A percentile compares a stretch with the other conserved stretches of the same genome.
Evolutionary conservation across 441 rosid species (phyloP).

Genomic region (Arabidopsis lyrata): DNA sequence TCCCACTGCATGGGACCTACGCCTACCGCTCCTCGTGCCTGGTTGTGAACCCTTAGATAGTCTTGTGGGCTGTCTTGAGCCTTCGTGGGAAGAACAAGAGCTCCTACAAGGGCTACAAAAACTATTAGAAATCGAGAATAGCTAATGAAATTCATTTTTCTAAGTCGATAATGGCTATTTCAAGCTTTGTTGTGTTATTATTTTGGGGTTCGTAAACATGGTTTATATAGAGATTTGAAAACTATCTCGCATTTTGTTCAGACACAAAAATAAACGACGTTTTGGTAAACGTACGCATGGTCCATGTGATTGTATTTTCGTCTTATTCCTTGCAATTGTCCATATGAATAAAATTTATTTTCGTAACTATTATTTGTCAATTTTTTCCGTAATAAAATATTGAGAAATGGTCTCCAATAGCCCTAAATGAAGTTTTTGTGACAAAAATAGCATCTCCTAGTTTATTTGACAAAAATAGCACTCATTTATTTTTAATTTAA

Average conservation of each 20-base stretch:
- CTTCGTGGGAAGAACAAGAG: slow-evolving; percentile 27
- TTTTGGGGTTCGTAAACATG: not conserved
- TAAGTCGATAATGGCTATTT: not conserved
- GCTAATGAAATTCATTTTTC: slow-evolving; percentile 14
- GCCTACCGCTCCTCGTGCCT: slow-evolving; percentile 35
- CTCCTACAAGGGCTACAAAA: slow-evolving; percentile 28
- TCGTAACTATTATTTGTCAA: too few relatives aligned
- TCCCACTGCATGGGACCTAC: slow-evolving; percentile 44
- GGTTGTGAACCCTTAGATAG: slow-evolving; percentile 41
- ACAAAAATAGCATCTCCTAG: too few relatives aligned
- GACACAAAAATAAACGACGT: not conserved
- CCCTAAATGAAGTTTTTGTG: too few relatives aligned
- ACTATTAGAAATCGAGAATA: slow-evolving; percentile 11
- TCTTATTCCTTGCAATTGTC: too few relatives aligned
- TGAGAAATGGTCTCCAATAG: too few relatives aligned
- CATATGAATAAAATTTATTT: too few relatives aligned
- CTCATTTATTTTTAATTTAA: too few relatives aligned
- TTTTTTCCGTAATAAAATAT: too few relatives aligned
- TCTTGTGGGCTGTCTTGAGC: slow-evolving; percentile 53
- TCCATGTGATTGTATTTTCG: too few relatives aligned
- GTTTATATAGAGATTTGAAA: slow-evolving; percentile 34
- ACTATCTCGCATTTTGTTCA: not conserved
- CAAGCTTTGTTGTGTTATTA: slow-evolving; percentile 24
- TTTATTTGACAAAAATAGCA: too few relatives aligned
- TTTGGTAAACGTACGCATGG: too few relatives aligned